Percentiles rank a stretch among this genome's conserved stretches.
These are phyloP conservation scores for Aspergillus cejpii DNA, from an alignment of 2,329 filamentous ascomycete species.

Conservation along the genomic window DNA sequence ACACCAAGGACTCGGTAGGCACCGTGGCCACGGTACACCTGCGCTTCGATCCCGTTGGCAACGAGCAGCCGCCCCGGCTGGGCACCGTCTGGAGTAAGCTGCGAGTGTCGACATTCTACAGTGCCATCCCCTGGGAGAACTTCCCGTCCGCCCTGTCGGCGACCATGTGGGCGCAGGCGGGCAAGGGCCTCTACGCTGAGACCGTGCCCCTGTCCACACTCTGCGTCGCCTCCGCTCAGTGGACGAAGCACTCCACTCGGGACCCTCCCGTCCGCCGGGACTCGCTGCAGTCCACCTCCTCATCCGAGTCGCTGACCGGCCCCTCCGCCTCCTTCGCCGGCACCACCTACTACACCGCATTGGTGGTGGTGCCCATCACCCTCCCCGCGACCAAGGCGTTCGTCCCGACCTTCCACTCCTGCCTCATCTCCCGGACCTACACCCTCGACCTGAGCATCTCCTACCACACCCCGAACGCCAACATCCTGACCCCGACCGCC, in stretches of 20 bases:
- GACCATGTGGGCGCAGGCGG: slow-evolving; percentile 35
- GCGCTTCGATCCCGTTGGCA: slow-evolving; percentile 54
- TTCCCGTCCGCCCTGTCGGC: slow-evolving; percentile 43
- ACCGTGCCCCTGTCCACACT: slow-evolving; percentile 49
- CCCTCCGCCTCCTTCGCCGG: slow-evolving; percentile 42
- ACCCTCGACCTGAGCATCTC: slow-evolving; percentile 53
- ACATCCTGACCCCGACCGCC: slow-evolving; percentile 36
- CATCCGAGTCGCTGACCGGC: slow-evolving; percentile 25
- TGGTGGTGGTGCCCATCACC: slow-evolving; percentile 57
- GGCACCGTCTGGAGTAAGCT: slow-evolving; percentile 49
- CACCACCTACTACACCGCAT: slow-evolving; percentile 53
- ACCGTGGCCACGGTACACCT: slow-evolving; percentile 52
- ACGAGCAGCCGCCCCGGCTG: slow-evolving; percentile 49
- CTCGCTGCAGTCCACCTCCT: slow-evolving; percentile 26
- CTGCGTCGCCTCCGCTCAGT: slow-evolving; percentile 52
- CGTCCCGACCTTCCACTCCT: slow-evolving; percentile 64
- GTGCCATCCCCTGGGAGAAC: slow-evolving; percentile 45
- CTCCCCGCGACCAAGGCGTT: slow-evolving; percentile 57
- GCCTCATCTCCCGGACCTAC: slow-evolving; percentile 60
- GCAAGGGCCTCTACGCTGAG: slow-evolving; percentile 50
- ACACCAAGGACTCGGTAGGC: slow-evolving; percentile 39
- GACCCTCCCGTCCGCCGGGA: slow-evolving; percentile 27
- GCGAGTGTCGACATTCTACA: slow-evolving; percentile 53
- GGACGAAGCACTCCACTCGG: slow-evolving; percentile 45
- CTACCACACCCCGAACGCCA: slow-evolving; percentile 45